A percentile compares a stretch with the other conserved stretches of the same genome.
Evolutionary conservation across 192 early-diverging fungal species (phyloP).

Genomic region (Coemansia sp.): DNA sequence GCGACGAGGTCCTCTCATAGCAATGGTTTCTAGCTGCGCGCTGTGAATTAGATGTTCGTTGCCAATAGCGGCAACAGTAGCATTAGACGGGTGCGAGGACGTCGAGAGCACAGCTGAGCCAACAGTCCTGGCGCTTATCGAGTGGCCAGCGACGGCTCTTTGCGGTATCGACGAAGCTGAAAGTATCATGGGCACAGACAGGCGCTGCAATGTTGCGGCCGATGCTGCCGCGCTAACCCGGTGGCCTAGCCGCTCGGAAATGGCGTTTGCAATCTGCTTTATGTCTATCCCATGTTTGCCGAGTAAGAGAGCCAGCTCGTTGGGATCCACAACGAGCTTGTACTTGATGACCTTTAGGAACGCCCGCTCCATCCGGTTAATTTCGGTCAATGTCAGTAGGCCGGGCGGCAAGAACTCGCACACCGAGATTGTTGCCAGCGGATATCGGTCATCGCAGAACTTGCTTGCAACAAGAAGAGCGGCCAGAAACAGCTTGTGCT

Average conservation of each 20-base stretch:
- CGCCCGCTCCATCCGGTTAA: constrained; percentile 49
- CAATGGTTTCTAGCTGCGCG: constrained; percentile 16
- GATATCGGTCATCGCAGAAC: constrained; percentile 52
- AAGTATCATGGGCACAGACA: background rate
- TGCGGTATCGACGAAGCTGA: constrained; percentile 15
- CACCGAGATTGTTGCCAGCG: constrained; percentile 35
- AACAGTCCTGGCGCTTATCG: constrained; percentile 27
- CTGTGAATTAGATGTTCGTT: constrained; percentile 14
- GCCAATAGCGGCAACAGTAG: constrained; percentile 6
- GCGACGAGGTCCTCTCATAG: constrained; percentile 12
- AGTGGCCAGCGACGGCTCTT: constrained; percentile 42
- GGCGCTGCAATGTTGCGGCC: background rate
- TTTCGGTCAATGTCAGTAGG: constrained; percentile 28
- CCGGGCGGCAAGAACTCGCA: constrained; percentile 43
- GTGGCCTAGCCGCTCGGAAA: constrained; percentile 22
- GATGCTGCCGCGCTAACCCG: background rate
- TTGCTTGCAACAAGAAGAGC: constrained; percentile 52
- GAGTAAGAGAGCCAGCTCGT: constrained; percentile 44
- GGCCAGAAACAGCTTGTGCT: constrained; percentile 49
- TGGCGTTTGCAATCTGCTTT: constrained; percentile 29
- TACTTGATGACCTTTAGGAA: constrained; percentile 45
- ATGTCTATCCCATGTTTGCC: constrained; percentile 50
- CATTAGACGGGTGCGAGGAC: background rate
- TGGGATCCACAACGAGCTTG: constrained; percentile 48
- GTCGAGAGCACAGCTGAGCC: constrained; percentile 11